Percentiles rank a stretch among this genome's conserved stretches.
These are phyloP conservation scores for Andrographis paniculata DNA, from an alignment of 305 asterid species.

Conservation along the genomic window DNA sequence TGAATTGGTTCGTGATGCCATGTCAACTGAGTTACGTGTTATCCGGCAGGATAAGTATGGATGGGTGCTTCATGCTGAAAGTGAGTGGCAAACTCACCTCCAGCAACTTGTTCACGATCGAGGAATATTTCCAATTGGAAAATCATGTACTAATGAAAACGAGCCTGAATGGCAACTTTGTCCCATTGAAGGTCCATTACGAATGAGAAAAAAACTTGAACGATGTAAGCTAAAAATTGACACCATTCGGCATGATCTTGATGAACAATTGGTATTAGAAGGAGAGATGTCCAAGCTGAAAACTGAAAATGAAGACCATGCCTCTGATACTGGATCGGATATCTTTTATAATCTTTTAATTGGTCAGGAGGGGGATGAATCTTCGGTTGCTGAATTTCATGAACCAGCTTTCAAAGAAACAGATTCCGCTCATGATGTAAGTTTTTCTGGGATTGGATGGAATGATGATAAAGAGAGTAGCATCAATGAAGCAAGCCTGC, in stretches of 20 bases:
- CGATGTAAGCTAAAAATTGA: slow-evolving; percentile 71
- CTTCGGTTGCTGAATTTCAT: slow-evolving; percentile 56
- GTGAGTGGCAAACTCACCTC: slow-evolving; percentile 97
- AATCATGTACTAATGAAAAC: slow-evolving; percentile 47
- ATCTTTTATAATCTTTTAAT: slow-evolving; percentile 51
- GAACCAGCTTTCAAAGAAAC: slow-evolving; percentile 64
- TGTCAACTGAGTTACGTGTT: slow-evolving; percentile 95
- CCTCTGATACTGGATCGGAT: slow-evolving; percentile 58
- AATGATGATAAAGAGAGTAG: slow-evolving; percentile 86
- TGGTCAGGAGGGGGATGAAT: slow-evolving; percentile 50
- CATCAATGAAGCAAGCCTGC: slow-evolving; percentile 78
- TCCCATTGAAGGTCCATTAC: slow-evolving; percentile 98
- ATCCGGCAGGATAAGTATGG: slow-evolving; percentile 99
- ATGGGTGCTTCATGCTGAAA: slow-evolving; percentile 99
- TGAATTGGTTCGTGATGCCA: slow-evolving; percentile 94
- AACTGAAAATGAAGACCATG: slow-evolving; percentile 44
- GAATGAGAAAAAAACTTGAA: slow-evolving; percentile 97
- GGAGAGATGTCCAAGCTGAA: slow-evolving; percentile 63
- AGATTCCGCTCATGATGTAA: slow-evolving; percentile 61
- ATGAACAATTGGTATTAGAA: slow-evolving; percentile 53
- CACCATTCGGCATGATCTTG: slow-evolving; percentile 63
- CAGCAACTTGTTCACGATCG: slow-evolving; percentile 97
- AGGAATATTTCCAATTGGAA: slow-evolving; percentile 72
- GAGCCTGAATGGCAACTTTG: slow-evolving; percentile 96
- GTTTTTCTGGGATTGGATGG: slow-evolving; percentile 85